These are phyloP conservation scores for Fraxinus cuspidata DNA, from an alignment of 257 asterid genomes.

Conservation along the genomic window DNA sequence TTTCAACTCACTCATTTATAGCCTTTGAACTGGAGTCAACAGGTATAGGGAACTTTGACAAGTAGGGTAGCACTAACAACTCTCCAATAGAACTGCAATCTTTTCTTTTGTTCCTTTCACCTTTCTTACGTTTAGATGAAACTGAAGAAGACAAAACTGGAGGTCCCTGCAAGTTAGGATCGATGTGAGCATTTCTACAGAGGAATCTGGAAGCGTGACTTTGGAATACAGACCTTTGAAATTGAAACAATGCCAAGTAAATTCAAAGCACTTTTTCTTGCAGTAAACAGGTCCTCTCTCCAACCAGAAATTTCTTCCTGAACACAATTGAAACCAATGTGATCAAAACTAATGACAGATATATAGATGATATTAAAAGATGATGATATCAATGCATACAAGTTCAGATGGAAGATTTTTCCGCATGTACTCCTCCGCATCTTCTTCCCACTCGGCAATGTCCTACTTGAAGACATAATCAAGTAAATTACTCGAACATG, in stretches of 20 bases:
- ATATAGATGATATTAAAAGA: slow-evolving; percentile 1
- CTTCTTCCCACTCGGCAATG: slow-evolving; percentile 48
- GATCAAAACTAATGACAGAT: not conserved
- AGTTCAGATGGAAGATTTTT: slow-evolving; percentile 50
- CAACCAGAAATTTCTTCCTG: slow-evolving; percentile 48
- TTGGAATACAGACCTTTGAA: slow-evolving; percentile 34
- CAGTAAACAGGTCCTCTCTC: slow-evolving; percentile 48
- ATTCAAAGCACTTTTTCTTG: slow-evolving; percentile 51
- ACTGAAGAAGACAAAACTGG: slow-evolving; percentile 28
- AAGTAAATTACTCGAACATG: not conserved
- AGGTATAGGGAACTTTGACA: slow-evolving; percentile 44
- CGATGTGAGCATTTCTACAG: slow-evolving; percentile 1
- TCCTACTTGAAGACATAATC: slow-evolving; percentile 27
- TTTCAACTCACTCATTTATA: slow-evolving; percentile 40
- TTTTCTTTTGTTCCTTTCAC: slow-evolving; percentile 39
- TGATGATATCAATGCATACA: slow-evolving; percentile 26
- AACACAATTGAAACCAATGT: slow-evolving; percentile 4
- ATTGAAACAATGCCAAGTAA: slow-evolving; percentile 45
- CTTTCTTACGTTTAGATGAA: slow-evolving; percentile 52
- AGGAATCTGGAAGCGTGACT: slow-evolving; percentile 6
- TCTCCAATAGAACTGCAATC: slow-evolving; percentile 42
- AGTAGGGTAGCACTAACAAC: slow-evolving; percentile 45
- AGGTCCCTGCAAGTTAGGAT: slow-evolving; percentile 41
- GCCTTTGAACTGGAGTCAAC: slow-evolving; percentile 21
- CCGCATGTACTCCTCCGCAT: slow-evolving; percentile 46